A percentile compares a stretch with the other conserved stretches of the same genome.
Conservation (phyloP, 805 yeast species). For the baker's yeast (Saccharomyces cerevisiae) region DNA sequence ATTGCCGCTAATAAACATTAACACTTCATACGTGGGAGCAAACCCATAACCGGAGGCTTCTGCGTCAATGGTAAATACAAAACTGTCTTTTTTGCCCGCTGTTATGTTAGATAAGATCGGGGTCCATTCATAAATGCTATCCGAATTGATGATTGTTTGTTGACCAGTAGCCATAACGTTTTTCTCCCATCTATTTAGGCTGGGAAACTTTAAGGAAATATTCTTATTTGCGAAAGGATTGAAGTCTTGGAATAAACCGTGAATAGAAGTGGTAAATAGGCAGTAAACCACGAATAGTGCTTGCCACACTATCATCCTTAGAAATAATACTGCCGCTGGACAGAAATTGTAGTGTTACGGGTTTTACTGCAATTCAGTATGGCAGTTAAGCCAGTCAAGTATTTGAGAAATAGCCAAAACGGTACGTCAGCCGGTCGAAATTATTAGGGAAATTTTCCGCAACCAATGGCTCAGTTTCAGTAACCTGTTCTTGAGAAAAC, state of each 20-base stretch:
- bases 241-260: not conserved
- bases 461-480: not conserved
- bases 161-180: not conserved
- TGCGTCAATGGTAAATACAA: conserved; percentile 17
- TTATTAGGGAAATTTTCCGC: not conserved
- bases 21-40: conserved; percentile 16
- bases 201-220: not conserved
- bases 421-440: not conserved
- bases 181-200: not conserved
- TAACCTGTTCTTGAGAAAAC: not conserved
- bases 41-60: conserved; percentile 9
- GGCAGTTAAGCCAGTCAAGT: not conserved
- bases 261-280: not conserved
- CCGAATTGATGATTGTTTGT: conserved; percentile 17
- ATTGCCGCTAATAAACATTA: conserved; percentile 31
- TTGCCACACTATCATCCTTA: not conserved
- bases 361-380: not conserved
- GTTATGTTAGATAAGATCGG: conserved; percentile 26
- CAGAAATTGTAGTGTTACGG: not conserved
- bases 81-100: conserved; percentile 19
- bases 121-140: conserved; percentile 27
- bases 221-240: not conserved
- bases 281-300: not conserved
- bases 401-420: not conserved
- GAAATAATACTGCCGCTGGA: not conserved